These are phyloP conservation scores for Claviceps digitariae DNA, from an alignment of 2,329 filamentous ascomycete species.

Conservation along the genomic window DNA sequence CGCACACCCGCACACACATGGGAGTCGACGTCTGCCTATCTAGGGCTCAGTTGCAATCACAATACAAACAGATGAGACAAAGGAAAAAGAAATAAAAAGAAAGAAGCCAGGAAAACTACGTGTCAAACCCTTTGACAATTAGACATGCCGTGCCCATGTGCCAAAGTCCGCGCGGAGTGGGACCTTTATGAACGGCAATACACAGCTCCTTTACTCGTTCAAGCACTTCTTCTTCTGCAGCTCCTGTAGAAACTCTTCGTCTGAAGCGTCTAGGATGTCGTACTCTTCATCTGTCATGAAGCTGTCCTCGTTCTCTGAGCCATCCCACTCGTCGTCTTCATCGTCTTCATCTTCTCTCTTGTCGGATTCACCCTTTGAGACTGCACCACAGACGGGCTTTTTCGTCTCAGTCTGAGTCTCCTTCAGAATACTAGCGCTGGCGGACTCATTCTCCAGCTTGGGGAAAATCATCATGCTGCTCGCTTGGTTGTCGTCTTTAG, in stretches of 20 bases:
- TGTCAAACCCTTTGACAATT: conserved; percentile 6
- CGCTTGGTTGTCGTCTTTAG: conserved; percentile 12
- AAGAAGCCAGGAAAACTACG: neutral
- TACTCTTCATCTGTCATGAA: conserved; percentile 98
- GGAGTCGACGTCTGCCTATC: neutral
- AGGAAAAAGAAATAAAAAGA: neutral
- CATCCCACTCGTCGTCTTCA: conserved; percentile 48
- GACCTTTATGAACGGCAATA: neutral
- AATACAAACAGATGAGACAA: neutral
- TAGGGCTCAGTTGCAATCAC: neutral
- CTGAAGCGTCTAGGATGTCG: conserved; percentile 88
- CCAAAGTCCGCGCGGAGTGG: neutral
- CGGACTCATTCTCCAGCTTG: conserved; percentile 88
- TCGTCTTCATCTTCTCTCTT: conserved; percentile 29
- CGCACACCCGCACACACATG: neutral
- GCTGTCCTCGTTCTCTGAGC: conserved; percentile 56
- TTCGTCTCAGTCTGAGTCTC: conserved; percentile 37
- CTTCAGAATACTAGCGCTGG: conserved; percentile 64
- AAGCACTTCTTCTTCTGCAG: conserved; percentile 25
- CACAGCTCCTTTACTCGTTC: conserved; percentile 20
- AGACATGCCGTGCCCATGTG: neutral
- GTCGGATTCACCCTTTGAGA: conserved; percentile 35
- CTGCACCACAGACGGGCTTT: conserved; percentile 38
- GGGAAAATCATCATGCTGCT: conserved; percentile 87
- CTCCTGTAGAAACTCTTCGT: conserved; percentile 63